phyloP scores from a whole-genome alignment of 768 basidiomycete species.

The Lactarius akahatsu region DNA sequence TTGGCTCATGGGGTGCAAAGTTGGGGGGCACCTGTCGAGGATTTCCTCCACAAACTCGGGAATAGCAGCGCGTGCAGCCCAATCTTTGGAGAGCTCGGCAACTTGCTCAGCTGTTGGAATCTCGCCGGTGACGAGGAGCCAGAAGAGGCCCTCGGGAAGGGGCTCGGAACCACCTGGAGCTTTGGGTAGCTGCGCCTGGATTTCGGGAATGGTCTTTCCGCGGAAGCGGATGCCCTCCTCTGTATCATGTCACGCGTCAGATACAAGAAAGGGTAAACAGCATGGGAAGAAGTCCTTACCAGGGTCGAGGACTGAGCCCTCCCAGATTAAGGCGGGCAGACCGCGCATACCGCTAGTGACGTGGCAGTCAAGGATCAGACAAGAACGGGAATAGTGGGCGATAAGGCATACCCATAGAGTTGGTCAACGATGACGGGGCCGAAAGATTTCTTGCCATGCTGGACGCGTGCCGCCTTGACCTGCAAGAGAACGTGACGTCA shows the following conservation, averaged over 20 bases:
- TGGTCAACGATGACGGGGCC: slow-evolving; percentile 91
- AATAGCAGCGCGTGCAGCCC: slow-evolving; percentile 89
- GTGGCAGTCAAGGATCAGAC: slow-evolving; percentile 19
- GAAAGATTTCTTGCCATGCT: slow-evolving; percentile 90
- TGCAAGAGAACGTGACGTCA: slow-evolving; percentile 35
- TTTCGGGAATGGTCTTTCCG: slow-evolving; percentile 91
- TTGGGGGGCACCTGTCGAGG: slow-evolving; percentile 88
- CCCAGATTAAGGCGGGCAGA: slow-evolving; percentile 95
- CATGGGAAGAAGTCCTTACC: slow-evolving; percentile 44
- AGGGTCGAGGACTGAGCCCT: slow-evolving; percentile 94
- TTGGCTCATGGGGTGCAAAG: slow-evolving; percentile 98
- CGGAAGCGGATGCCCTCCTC: slow-evolving; percentile 99
- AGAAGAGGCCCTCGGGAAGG: slow-evolving; percentile 92
- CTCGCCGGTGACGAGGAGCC: slow-evolving; percentile 94
- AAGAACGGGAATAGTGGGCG: neutral
- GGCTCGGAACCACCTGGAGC: slow-evolving; percentile 87
- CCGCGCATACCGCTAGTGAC: slow-evolving; percentile 76
- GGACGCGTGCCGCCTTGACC: slow-evolving; percentile 81
- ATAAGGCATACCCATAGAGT: slow-evolving; percentile 68
- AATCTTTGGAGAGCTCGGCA: slow-evolving; percentile 80
- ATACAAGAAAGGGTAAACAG: slow-evolving; percentile 13
- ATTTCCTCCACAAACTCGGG: slow-evolving; percentile 97
- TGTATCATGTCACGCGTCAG: slow-evolving; percentile 34
- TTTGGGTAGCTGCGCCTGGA: slow-evolving; percentile 83
- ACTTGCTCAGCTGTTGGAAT: slow-evolving; percentile 91